phyloP scores from a whole-genome alignment of 306 rosid genomes.

The Vigna hirtella region DNA sequence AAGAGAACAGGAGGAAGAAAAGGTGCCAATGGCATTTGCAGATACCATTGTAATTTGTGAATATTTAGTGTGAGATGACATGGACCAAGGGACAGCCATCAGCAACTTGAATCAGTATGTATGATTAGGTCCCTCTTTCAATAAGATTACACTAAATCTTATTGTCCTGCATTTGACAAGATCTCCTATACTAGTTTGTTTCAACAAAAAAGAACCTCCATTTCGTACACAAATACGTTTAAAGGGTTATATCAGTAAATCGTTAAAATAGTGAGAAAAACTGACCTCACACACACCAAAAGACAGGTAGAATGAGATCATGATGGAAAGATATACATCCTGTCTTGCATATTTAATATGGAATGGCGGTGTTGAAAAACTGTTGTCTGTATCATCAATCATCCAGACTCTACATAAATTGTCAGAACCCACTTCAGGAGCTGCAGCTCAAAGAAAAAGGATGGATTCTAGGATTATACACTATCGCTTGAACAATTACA shows the following conservation, averaged over 20 bases:
- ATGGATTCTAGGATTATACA: conserved; percentile 45
- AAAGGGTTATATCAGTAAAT: conserved; percentile 26
- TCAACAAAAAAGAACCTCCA: neutral
- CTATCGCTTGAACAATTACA: conserved; percentile 30
- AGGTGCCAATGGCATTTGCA: neutral
- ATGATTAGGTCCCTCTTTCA: neutral
- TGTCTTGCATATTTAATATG: conserved; percentile 87
- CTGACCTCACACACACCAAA: conserved; percentile 71
- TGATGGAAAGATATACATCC: conserved; percentile 82
- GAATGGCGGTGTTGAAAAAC: conserved; percentile 90
- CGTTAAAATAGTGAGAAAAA: conserved; percentile 25
- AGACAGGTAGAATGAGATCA: conserved; percentile 86
- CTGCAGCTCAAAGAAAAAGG: conserved; percentile 70
- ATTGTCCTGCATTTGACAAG: conserved; percentile 2
- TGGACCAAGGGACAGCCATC: conserved; percentile 13
- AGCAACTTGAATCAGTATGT: neutral
- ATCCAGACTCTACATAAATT: conserved; percentile 87
- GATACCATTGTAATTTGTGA: conserved; percentile 4
- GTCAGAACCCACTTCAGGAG: conserved; percentile 80
- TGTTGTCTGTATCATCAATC: conserved; percentile 88
- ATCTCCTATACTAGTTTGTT: conserved; percentile 17
- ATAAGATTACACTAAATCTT: neutral
- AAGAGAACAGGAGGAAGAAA: neutral
- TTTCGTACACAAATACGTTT: neutral
- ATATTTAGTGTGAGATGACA: neutral